Percentiles rank a stretch among this genome's conserved stretches.
These are phyloP conservation scores for Cutaneotrichosporon sp. DNA, from an alignment of 1,284 basidiomycete species.

Conservation along the genomic window DNA sequence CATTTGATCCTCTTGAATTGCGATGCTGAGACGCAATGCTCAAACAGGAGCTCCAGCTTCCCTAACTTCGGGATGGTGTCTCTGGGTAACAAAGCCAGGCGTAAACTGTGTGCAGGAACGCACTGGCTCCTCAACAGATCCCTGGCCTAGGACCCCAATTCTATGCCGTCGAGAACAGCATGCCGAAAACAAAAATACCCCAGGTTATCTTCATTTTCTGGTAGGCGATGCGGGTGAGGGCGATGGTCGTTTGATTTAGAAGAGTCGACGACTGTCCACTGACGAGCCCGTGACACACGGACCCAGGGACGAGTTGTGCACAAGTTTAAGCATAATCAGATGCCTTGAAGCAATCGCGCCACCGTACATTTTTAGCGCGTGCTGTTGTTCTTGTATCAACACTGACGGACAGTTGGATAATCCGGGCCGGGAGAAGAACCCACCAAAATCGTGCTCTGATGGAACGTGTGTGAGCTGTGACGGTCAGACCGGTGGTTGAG, in stretches of 20 bases:
- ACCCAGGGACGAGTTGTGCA: slow-evolving; percentile 19
- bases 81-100: slow-evolving; percentile 42
- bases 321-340: slow-evolving; percentile 25
- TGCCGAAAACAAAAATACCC: slow-evolving; percentile 18
- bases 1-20: slow-evolving; percentile 29
- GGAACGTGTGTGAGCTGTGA: too few species aligned
- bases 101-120: slow-evolving; percentile 22
- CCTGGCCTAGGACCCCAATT: slow-evolving; percentile 30
- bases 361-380: too few species aligned
- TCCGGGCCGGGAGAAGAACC: too few species aligned
- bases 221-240: slow-evolving; percentile 50
- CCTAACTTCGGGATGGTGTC: slow-evolving; percentile 19
- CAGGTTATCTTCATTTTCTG: slow-evolving; percentile 32
- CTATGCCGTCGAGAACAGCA: slow-evolving; percentile 5
- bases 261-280: slow-evolving; percentile 46
- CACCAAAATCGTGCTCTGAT: too few species aligned
- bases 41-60: slow-evolving; percentile 35
- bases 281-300: slow-evolving; percentile 21
- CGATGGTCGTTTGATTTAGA: slow-evolving; percentile 49
- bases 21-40: slow-evolving; percentile 30
- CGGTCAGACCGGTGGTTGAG: too few species aligned
- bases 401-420: too few species aligned
- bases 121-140: slow-evolving; percentile 27
- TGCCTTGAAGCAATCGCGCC: too few species aligned
- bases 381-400: too few species aligned